Conservation (phyloP, 2,329 filamentous ascomycete genomes). For the Atkinsonella texensis region DNA sequence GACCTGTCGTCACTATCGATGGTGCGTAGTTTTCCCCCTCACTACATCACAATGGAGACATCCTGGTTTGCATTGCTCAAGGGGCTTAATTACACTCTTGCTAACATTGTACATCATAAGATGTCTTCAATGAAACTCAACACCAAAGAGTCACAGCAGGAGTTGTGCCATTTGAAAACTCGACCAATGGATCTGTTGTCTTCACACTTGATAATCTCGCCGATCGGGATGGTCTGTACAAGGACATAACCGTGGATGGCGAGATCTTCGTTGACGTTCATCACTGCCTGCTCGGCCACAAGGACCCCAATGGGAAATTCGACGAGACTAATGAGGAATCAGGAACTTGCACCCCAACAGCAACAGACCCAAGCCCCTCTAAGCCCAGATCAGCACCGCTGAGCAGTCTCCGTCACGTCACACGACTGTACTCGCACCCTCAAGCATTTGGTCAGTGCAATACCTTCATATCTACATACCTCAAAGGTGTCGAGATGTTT, state of each 20-base stretch:
- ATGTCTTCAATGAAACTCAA: slow-evolving; percentile 73
- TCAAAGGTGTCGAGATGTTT: slow-evolving; percentile 65
- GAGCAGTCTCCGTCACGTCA: slow-evolving; percentile 46
- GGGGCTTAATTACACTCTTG: too few relatives aligned
- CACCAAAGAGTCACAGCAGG: slow-evolving; percentile 52
- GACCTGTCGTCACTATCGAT: slow-evolving; percentile 40
- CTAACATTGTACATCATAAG: slow-evolving; percentile 26
- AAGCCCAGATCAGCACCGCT: slow-evolving; percentile 36
- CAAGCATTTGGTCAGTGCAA: slow-evolving; percentile 93
- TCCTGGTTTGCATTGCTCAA: not conserved
- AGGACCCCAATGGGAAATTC: slow-evolving; percentile 14
- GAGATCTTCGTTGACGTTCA: slow-evolving; percentile 82
- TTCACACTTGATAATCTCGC: slow-evolving; percentile 83
- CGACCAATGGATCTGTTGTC: slow-evolving; percentile 83
- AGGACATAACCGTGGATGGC: slow-evolving; percentile 62
- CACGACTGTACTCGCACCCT: slow-evolving; percentile 79
- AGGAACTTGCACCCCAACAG: slow-evolving; percentile 39
- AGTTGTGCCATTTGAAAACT: slow-evolving; percentile 93
- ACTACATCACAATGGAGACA: not conserved
- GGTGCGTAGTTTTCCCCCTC: slow-evolving; percentile 18
- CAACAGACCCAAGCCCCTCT: slow-evolving; percentile 29
- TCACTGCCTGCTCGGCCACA: slow-evolving; percentile 66
- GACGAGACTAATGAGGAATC: slow-evolving; percentile 23
- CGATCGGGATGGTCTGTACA: slow-evolving; percentile 52
- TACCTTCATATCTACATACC: slow-evolving; percentile 54